Evolutionary conservation across 805 yeast genomes (phyloP), one percentile per base, ranked within the genome.

Genomic region (Grigorovia yakushimaensis): DNA sequence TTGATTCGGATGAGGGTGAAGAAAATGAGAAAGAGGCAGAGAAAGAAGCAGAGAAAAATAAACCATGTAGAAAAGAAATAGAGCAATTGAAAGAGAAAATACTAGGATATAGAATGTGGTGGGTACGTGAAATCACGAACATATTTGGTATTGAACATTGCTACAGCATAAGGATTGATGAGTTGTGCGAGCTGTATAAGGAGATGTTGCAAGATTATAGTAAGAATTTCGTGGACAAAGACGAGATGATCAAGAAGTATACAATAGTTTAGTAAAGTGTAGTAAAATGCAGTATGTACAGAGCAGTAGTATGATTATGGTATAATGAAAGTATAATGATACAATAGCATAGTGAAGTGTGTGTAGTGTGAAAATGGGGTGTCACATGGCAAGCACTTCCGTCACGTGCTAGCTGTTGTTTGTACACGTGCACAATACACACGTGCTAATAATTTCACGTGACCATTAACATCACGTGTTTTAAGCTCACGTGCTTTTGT

Each of bases 51-150:
- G 27, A 23, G 27, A 23, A 6, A 23, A 23, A 23, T 23, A 6
- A 23, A 23, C 9, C 6, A 23, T 23, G 9, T 6, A 23, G 27
- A 7, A 33, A 15, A 33, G 33, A 27, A 10, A 27, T 27, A 10
- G 33, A 27, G 13, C 9, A 3, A 3, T 15, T 33, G n/a, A 33
- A 17, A 33, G 37, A 33, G 6, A 8, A 13, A 15, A 15, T 33
- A 11, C 7, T 33, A 33, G 17, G 7, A 36, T 60, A 51, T 43
- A 49, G 69, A 42, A 65, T 65, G 69, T 37, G 47, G 7, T 65
- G 68, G 66, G 52, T 62, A 33, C 62, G 58, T 20, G 43, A 47
- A 23, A 54, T 61, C 21, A 65, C 69, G 4, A 65, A 60, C 39
- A 43, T 47, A 1, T 61, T 61, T 44, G 68, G 67, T 3, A 38